Evolutionary conservation across 192 early-diverging fungal genomes (phyloP), one percentile per base, ranked within the genome.

Genomic region (Dispira simplex): DNA sequence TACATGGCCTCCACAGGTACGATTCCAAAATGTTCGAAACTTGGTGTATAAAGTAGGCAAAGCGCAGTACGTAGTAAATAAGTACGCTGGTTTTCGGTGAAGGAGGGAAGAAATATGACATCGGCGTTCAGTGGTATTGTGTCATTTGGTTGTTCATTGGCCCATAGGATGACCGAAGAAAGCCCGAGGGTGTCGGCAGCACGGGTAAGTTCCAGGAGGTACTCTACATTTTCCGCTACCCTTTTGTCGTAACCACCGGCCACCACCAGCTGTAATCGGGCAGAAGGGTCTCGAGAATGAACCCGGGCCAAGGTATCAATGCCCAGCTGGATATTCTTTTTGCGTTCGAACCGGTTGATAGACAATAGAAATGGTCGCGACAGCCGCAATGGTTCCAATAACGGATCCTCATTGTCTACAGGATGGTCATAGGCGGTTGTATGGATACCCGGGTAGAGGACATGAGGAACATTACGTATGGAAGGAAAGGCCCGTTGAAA

Each of bases 1-100:
- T 92, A 93, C 95, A 98, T 95, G 55, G 90, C 90, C 67, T 98
- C 95, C 0, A 98, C 80, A 2, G 95, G 95, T n/a, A 92, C 91
- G 56, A 98, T 98, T 0, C 95, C 95, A 67, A 98, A 90, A 67
- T 98, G 95, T 70, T 98, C 95, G 71, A 90, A 83, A 12, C 81
- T 80, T 14, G 95, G 95, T 32, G 95, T 98, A 72, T 98, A 98
- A 1, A 95, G 65, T 9, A 95, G 73, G 8, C 83, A 79, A 12
- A 66, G 49, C 10, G 91, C 77, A 0, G 65, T 63, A 1, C 79
- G 69, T 13, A 98, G 72, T 25, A 98, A 71, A 57, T 70, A 84
- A 1, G 84, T 76, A 27, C 91, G 83, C 71, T 93, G 88, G 23
- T 77, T 73, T 63, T 92, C 89, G 44, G 79, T 83, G 66, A 95